Percentiles rank a stretch among this genome's conserved stretches.
These are phyloP conservation scores for Babesia bigemina DNA, from an alignment of 169 alveolate genomes.

Conservation along the genomic window DNA sequence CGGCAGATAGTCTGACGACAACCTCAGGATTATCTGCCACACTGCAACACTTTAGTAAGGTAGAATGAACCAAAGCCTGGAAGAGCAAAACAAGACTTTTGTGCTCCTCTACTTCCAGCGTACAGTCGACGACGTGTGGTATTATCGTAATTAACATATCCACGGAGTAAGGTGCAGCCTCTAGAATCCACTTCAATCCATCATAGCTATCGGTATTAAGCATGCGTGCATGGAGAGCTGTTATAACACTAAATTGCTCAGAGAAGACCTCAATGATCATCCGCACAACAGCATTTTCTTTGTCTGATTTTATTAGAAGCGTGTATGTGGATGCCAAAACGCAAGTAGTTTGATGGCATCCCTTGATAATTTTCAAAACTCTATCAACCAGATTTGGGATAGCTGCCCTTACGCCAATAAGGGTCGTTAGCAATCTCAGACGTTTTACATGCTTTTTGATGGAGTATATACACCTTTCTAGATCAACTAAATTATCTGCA, in stretches of 20 bases:
- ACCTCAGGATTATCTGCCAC: constrained; percentile 30
- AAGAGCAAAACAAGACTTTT: background rate
- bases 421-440: background rate
- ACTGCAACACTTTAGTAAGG: constrained; percentile 36
- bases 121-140: background rate
- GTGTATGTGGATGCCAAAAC: background rate
- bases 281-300: background rate
- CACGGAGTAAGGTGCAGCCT: constrained; percentile 8
- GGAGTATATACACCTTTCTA: background rate
- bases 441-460: background rate
- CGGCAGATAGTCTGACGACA: background rate
- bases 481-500: constrained; percentile 3
- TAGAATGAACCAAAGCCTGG: constrained; percentile 21
- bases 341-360: constrained; percentile 7
- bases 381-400: background rate
- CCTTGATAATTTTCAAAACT: background rate
- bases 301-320: background rate
- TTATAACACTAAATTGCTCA: background rate
- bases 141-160: constrained; percentile 16
- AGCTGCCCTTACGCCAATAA: background rate
- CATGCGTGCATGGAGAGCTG: background rate
- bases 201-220: background rate
- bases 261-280: background rate
- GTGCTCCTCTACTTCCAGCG: constrained; percentile 12
- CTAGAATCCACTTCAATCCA: constrained; percentile 2